Base-by-base conservation (phyloP, 768 basidiomycete species). In the Clitopilus passeckerianus region DNA sequence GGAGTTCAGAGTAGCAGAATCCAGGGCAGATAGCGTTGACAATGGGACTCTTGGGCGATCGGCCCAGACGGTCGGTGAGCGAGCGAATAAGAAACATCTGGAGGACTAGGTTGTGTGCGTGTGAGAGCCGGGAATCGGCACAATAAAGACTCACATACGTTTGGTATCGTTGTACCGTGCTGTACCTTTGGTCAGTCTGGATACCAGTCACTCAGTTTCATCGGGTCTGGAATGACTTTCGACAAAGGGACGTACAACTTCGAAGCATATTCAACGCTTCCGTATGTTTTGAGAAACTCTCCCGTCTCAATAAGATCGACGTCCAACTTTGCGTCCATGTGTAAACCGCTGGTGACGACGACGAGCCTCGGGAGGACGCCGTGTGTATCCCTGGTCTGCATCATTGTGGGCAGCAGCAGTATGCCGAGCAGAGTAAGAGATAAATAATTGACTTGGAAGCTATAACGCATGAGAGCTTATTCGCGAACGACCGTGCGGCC, bases 381-480 rank as follows among this genome's bases (percentile, higher is more conserved):
- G 59, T 72, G 56, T n/a, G 66, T 64, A 20, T 68, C 59, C 0
- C 76, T 72, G 0, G 81, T 77, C 30, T 72, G 64, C 0, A 75
- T 53, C 69, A 84, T 71, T 6, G 61, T 64, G 0, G 83, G 83
- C 0, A 83, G 68, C 0, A 83, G 68, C 6, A 73, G 71, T 2
- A 83, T 60, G 0, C 72, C 67, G 2, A 82, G 69, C 0, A 82
- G 68, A 5, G 74, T 67, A 6, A 71, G 72, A 0, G 78, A 69
- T 7, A 85, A 65, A 61, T 74, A 62, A 63, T 84, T 83, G 46
- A 80, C 75, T 60, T 84, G 82, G 0, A 82, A 57, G 12, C 82
- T 85, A 41, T 3, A 9, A 15, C 10, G 5, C 10, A 12, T 41
- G 3, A 12, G 37, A 5, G 7, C 2, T 4, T 5, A 41, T n/a